A percentile compares a stretch with the other conserved stretches of the same genome.
These are phyloP conservation scores for Viridothelium virens DNA, from an alignment of 495 filamentous ascomycete genomes.

Conservation along the genomic window DNA sequence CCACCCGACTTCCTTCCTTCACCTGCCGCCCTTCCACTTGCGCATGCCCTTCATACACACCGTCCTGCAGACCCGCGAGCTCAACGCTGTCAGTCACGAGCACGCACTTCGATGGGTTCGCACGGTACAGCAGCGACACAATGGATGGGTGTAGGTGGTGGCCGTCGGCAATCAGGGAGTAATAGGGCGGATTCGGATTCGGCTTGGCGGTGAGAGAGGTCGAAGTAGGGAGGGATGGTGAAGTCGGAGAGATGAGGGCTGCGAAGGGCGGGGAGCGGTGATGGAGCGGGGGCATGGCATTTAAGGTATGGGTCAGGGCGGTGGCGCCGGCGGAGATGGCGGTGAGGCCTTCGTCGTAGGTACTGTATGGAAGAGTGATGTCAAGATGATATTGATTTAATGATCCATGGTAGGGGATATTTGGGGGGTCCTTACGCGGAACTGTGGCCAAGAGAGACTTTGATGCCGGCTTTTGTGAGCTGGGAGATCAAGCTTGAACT, in stretches of 20 bases:
- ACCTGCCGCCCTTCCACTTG: constrained; percentile 39
- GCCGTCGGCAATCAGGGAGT: constrained; percentile 55
- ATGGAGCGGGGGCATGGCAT: constrained; percentile 35
- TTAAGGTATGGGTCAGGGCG: constrained; percentile 37
- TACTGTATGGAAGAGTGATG: background rate
- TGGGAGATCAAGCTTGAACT: constrained; percentile 26
- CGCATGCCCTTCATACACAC: constrained; percentile 44
- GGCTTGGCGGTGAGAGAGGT: constrained; percentile 13
- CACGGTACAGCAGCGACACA: constrained; percentile 52
- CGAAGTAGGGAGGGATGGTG: constrained; percentile 5
- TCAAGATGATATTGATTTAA: background rate
- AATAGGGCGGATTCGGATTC: constrained; percentile 44
- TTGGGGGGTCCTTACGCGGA: constrained; percentile 19
- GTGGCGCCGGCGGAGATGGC: constrained; percentile 34
- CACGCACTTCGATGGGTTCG: constrained; percentile 48
- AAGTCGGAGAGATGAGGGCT: constrained; percentile 30
- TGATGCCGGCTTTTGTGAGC: constrained; percentile 26
- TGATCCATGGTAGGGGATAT: background rate
- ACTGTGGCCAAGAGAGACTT: constrained; percentile 37
- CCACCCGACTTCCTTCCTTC: constrained; percentile 37
- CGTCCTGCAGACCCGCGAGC: constrained; percentile 48
- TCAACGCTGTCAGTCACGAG: constrained; percentile 57
- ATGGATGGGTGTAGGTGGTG: constrained; percentile 56
- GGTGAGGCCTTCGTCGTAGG: constrained; percentile 30
- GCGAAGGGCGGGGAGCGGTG: constrained; percentile 36